Percentiles rank a stretch among this genome's conserved stretches.
Conservation (phyloP, 192 early-diverging fungal genomes). For the Lunasporangiospora selenospora region DNA sequence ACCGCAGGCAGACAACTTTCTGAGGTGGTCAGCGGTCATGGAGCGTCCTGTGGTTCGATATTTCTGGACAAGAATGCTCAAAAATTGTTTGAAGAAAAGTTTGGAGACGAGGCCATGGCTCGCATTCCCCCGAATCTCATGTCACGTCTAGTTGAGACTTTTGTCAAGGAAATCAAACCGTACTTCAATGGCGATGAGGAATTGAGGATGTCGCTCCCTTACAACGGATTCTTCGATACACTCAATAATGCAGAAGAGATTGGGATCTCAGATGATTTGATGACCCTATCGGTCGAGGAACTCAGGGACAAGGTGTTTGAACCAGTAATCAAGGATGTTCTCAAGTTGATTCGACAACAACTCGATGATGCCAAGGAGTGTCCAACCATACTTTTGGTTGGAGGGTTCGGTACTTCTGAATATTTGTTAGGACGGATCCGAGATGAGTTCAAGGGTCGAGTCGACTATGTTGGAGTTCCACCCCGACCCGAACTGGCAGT, state of each 20-base stretch:
- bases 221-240: too few relatives aligned
- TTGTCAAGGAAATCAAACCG: conserved; percentile 42
- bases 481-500: conserved; percentile 49
- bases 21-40: conserved; percentile 42
- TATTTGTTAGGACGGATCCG: conserved; percentile 50
- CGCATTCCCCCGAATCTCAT: conserved; percentile 23
- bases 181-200: conserved; percentile 46
- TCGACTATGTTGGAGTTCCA: conserved; percentile 41
- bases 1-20: conserved; percentile 9
- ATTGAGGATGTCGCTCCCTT: conserved; percentile 21
- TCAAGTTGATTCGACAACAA: conserved; percentile 37
- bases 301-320: conserved; percentile 49
- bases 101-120: conserved; percentile 16
- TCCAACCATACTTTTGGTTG: conserved; percentile 52
- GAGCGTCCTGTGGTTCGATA: conserved; percentile 37
- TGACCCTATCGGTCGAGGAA: conserved; percentile 22
- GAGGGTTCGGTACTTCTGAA: conserved; percentile 53
- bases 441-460: conserved; percentile 38
- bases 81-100: conserved; percentile 18
- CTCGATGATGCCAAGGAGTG: conserved; percentile 6
- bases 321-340: conserved; percentile 27
- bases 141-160: conserved; percentile 32
- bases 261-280: conserved; percentile 20
- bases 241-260: too few relatives aligned
- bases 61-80: conserved; percentile 45